Evolutionary conservation across 176 grass and related monocot species (phyloP), one percentile per base, ranked within the genome.

Genomic region (Hyparrhenia diplandra): DNA sequence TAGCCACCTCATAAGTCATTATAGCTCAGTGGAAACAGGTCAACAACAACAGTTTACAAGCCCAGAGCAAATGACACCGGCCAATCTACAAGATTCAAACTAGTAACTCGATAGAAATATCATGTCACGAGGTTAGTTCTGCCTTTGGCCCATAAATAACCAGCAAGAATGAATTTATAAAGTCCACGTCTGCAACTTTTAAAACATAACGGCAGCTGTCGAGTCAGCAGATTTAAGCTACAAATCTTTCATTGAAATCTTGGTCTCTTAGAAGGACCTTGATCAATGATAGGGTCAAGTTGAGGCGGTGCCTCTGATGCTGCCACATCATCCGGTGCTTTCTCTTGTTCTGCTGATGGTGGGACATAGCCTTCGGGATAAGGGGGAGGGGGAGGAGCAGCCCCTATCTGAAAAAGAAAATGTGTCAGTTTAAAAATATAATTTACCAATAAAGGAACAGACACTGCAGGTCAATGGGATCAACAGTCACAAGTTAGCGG

Each of bases 231-330:
- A 81, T 81, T 55, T 64, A 80, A 71, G 13, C 60, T 32, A 58
- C 77, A 43, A 58, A 71, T 83, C 63, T 52, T 29, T 89, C 78
- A 93, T 63, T 91, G 90, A 69, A 89, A 83, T 46, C 91, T 89
- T 45, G 79, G 87, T 79, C 90, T 98, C 91, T 98, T 98, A 32
- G 90, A 87, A 43, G 96, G 96, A 63, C 96, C 96, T 88, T 98
- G 96, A 85, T 98, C 96, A 80, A 98, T 89, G 58, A 98, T 98
- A 74, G 96, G 92, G 75, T 98, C 96, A 35, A 90, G 21, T 69
- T 84, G 63, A 60, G 87, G 82, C 17, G 83, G 60, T 69, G 91
- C 49, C 64, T 98, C 88, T 20, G 86, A 91, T 12, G 86, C 47
- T 47, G 84, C 64, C 39, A 84, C 84, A 80, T 93, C 88, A 49